Conservation (phyloP, 495 filamentous ascomycete genomes). For the Thermothielavioides terrestris region DNA sequence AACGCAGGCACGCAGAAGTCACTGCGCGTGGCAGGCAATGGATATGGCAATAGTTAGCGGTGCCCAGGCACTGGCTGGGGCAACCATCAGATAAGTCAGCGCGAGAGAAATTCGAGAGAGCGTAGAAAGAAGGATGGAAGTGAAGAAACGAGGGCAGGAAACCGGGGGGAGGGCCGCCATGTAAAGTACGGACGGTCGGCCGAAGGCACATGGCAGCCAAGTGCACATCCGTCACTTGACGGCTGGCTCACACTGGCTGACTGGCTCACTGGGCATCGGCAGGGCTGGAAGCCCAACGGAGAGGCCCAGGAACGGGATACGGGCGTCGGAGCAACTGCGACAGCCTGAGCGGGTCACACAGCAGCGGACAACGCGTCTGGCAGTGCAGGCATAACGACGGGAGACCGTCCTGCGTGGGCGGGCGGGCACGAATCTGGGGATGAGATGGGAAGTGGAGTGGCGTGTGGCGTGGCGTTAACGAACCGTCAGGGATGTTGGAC, state of each 20-base stretch:
- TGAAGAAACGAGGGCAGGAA: neutral
- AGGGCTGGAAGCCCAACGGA: constrained; percentile 8
- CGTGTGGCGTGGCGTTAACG: constrained; percentile 1
- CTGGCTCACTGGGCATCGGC: constrained; percentile 7
- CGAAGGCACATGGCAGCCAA: neutral
- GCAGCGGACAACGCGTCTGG: constrained; percentile 20
- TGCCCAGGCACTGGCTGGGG: neutral
- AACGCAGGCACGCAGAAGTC: neutral
- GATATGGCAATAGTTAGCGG: neutral
- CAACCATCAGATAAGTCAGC: neutral
- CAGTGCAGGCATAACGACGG: constrained; percentile 10
- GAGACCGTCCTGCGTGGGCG: constrained; percentile 9
- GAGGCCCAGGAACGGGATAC: constrained; percentile 5
- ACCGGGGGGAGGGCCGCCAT: neutral
- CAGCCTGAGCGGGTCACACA: constrained; percentile 23
- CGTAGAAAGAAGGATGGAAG: constrained; percentile 3
- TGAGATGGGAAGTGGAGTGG: constrained; percentile 8
- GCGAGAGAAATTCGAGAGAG: neutral
- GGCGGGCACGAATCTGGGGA: constrained; percentile 21
- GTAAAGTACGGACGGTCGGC: constrained; percentile 10
- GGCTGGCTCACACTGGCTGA: too few relatives aligned
- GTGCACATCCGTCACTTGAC: constrained; percentile 2
- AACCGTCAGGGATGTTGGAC: neutral
- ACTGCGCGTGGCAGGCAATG: neutral
- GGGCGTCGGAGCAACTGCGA: constrained; percentile 18